phyloP scores from a whole-genome alignment of 176 grass and related monocot genomes.

The Microstegium vimineum region DNA sequence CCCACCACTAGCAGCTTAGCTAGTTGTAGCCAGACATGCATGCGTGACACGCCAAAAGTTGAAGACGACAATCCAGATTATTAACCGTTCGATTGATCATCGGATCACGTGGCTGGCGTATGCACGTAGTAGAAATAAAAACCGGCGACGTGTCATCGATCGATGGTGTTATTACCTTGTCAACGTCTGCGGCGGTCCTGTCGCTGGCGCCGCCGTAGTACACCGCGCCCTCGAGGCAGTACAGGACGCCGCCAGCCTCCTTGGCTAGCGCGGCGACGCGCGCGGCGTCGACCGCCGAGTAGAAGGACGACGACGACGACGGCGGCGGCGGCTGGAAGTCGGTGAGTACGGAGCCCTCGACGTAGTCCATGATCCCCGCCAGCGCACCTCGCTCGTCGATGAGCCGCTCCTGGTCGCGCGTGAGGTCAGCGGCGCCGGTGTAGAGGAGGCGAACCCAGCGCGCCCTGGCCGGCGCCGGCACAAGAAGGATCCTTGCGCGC shows the following conservation, averaged over 20 bases:
- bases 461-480: constrained; percentile 30
- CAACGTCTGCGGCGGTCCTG: background rate
- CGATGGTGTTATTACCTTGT: constrained; percentile 23
- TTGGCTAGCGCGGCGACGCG: constrained; percentile 11
- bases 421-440: constrained; percentile 1
- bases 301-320: constrained; percentile 12
- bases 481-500: constrained; percentile 45
- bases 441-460: constrained; percentile 51
- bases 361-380: constrained; percentile 50
- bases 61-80: too few relatives aligned
- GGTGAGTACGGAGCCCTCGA: constrained; percentile 41
- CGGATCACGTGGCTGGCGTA: too few relatives aligned
- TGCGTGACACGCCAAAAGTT: background rate
- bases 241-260: constrained; percentile 32
- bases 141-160: too few relatives aligned
- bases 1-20: background rate
- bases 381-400: constrained; percentile 10
- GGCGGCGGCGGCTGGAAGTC: constrained; percentile 27
- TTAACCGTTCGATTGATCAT: too few relatives aligned
- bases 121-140: too few relatives aligned
- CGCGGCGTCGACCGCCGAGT: background rate
- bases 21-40: background rate
- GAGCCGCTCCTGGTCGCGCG: constrained; percentile 35
- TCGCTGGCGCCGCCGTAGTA: constrained; percentile 37
- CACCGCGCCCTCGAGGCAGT: constrained; percentile 50